These are phyloP conservation scores for Hypoxylon sp. DNA, from an alignment of 2,329 filamentous ascomycete genomes.

Conservation along the genomic window DNA sequence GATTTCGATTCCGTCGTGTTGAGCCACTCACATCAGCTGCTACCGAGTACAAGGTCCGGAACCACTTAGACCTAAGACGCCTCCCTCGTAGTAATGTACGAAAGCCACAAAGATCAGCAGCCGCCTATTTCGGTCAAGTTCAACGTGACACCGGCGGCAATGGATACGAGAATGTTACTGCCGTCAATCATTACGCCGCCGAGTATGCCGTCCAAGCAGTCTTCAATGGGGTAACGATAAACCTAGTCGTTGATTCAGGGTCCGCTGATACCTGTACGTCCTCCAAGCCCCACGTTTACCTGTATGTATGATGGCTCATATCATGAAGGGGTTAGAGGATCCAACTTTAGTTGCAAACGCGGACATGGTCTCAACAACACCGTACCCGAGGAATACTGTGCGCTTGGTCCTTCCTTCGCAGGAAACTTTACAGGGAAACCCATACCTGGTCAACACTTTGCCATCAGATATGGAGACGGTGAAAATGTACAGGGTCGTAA, in stretches of 20 bases:
- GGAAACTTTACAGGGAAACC: conserved; percentile 59
- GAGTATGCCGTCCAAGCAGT: conserved; percentile 52
- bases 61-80: conserved; percentile 31
- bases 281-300: background rate
- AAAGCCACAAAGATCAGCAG: conserved; percentile 46
- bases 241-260: conserved; percentile 64
- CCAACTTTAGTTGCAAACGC: conserved; percentile 59
- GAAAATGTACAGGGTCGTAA: conserved; percentile 61
- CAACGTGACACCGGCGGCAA: conserved; percentile 49
- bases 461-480: conserved; percentile 64
- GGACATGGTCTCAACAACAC: conserved; percentile 53
- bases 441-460: conserved; percentile 62
- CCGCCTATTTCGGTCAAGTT: conserved; percentile 51
- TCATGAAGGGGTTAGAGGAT: conserved; percentile 55
- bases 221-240: conserved; percentile 49
- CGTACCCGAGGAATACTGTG: conserved; percentile 55
- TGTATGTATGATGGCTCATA: conserved; percentile 6
- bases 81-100: conserved; percentile 13
- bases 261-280: conserved; percentile 65
- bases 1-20: conserved; percentile 38
- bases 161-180: conserved; percentile 55
- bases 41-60: conserved; percentile 30
- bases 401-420: conserved; percentile 59
- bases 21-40: conserved; percentile 13
- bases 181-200: conserved; percentile 52